Evolutionary conservation across 1,284 basidiomycete genomes (phyloP), one percentile per base, ranked within the genome.

Genomic region (Moesziomyces parantarcticus): DNA sequence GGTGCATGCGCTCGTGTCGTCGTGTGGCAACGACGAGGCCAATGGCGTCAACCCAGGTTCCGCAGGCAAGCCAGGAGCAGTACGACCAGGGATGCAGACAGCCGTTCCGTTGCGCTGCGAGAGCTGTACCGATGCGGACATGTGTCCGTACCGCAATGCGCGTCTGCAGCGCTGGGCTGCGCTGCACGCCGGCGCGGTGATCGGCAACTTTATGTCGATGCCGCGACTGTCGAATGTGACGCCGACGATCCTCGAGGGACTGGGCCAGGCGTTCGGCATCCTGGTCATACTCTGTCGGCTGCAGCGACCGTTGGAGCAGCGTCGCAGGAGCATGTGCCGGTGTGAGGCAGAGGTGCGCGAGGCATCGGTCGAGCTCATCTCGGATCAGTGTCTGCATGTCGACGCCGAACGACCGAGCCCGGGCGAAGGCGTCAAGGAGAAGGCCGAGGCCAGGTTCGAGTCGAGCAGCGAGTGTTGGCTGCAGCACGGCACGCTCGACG

Each of bases 201-300:
- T 71, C 20, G 68, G 62, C 32, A 66, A 56, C 50, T 71, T 71
- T 20, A 71, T 71, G 63, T 44, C 36, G 26, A 71, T 71, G 68
- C 63, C 68, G 3, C 54, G 68, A 6, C 59, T 71, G 16, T 71
- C 68, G 5, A 71, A 36, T 13, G 58, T 71, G 7, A 71, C 62
- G 0, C 62, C 68, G 0, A 66, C 56, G 41, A 71, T 66, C 42
- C 56, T 71, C n/a, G 68, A 71, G 42, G 68, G 68, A 5, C 47
- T 71, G 7, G 68, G 68, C 0, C 62, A 66, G 42, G 62, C 68
- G 14, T 71, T 66, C 22, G 68, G 68, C 21, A 56, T 58, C 41
- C 56, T 71, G 25, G 68, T 71, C 32, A 62, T 71, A 25, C 68
- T 71, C 3, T 71, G 68, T 20, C 63, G 63, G 3, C 51, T 66